Percentiles rank a stretch among this genome's conserved stretches.
Evolutionary conservation across 441 rosid genomes (phyloP).

Genomic region (Biscutella laevigata): DNA sequence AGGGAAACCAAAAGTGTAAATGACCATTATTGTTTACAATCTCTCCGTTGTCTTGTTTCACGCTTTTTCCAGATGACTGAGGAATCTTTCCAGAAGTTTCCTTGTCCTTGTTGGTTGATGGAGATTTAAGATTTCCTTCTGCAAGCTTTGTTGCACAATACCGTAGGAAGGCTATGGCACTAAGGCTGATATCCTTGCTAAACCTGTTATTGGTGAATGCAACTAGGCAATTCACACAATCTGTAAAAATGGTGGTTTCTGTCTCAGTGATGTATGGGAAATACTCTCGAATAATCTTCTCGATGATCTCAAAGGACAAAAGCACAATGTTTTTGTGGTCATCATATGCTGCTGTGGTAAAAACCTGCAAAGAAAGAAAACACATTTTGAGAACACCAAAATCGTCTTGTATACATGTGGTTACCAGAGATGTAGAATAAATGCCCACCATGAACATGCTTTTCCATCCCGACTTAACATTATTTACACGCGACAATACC

Average conservation of each 20-base stretch:
- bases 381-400: constrained; percentile 1
- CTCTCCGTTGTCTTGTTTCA: constrained; percentile 62
- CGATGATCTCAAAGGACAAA: constrained; percentile 92
- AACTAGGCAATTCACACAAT: constrained; percentile 94
- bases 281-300: constrained; percentile 94
- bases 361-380: constrained; percentile 57
- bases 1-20: constrained; percentile 94
- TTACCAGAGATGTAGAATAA: constrained; percentile 1
- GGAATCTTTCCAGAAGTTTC: constrained; percentile 46
- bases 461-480: constrained; percentile 99
- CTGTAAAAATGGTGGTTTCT: constrained; percentile 97
- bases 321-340: constrained; percentile 97
- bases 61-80: constrained; percentile 52
- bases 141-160: constrained; percentile 98
- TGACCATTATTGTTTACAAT: constrained; percentile 61
- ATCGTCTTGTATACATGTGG: not conserved
- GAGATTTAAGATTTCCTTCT: constrained; percentile 79
- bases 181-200: constrained; percentile 90
- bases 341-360: constrained; percentile 98
- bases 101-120: constrained; percentile 62
- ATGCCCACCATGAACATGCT: constrained; percentile 98
- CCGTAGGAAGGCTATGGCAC: constrained; percentile 90
- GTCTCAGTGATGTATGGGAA: constrained; percentile 98
- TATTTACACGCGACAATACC: constrained; percentile 96
- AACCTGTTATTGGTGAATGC: constrained; percentile 97